Evolutionary conservation across 2,329 filamentous ascomycete genomes (phyloP).

Genomic region (Aureobasidium pullulans): DNA sequence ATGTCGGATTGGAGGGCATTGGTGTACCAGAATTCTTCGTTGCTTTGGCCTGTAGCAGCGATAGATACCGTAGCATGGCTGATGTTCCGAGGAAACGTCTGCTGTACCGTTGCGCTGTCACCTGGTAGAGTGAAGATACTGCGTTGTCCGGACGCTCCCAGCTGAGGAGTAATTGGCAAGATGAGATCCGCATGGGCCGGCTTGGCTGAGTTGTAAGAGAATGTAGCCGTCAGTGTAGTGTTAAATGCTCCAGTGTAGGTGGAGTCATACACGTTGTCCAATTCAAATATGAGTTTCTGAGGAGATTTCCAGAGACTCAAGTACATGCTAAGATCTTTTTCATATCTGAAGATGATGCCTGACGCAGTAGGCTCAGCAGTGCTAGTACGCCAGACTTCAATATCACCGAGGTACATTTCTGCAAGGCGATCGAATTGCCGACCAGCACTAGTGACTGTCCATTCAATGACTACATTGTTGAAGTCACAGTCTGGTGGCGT

Average conservation of each 20-base stretch:
- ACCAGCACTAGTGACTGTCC: constrained; percentile 64
- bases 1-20: constrained; percentile 61
- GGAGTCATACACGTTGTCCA: constrained; percentile 64
- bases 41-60: constrained; percentile 67
- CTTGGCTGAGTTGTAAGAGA: constrained; percentile 38
- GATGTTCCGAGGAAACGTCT: constrained; percentile 59
- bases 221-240: constrained; percentile 65
- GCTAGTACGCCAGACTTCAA: constrained; percentile 75
- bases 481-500: constrained; percentile 62
- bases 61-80: constrained; percentile 66
- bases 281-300: constrained; percentile 73
- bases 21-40: constrained; percentile 81
- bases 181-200: constrained; percentile 52
- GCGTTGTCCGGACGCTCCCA: constrained; percentile 42
- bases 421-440: constrained; percentile 71
- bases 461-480: constrained; percentile 66
- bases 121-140: constrained; percentile 63
- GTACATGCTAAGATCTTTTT: constrained; percentile 72
- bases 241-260: constrained; percentile 68
- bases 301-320: constrained; percentile 58
- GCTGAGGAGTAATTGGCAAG: constrained; percentile 54
- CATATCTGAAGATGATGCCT: constrained; percentile 68
- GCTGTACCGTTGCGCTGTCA: constrained; percentile 51
- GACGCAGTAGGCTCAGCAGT: constrained; percentile 67
- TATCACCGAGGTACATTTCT: constrained; percentile 67